These are phyloP conservation scores for Saccharomyces mikatae DNA, from an alignment of 805 yeast genomes.

Conservation along the genomic window DNA sequence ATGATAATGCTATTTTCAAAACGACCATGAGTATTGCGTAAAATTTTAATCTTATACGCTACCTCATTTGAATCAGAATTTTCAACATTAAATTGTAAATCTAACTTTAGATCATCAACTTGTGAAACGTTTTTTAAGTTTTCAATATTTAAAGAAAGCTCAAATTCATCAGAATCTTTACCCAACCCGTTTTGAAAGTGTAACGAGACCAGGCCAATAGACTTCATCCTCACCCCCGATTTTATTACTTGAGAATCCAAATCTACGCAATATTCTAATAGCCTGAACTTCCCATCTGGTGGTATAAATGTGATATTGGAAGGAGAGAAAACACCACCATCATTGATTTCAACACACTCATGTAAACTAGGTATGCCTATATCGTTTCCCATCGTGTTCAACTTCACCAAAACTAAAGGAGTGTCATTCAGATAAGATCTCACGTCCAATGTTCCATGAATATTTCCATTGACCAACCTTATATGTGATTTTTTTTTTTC, in stretches of 20 bases:
- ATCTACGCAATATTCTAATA: constrained; percentile 60
- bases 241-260: constrained; percentile 22
- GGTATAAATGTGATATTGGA: constrained; percentile 58
- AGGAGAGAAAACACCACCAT: background rate
- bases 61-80: background rate
- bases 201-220: constrained; percentile 24
- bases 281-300: constrained; percentile 69
- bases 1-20: constrained; percentile 40
- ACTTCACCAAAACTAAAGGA: constrained; percentile 57
- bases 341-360: constrained; percentile 48
- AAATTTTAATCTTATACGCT: constrained; percentile 40
- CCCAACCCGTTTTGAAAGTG: constrained; percentile 31
- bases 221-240: background rate
- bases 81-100: constrained; percentile 24
- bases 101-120: constrained; percentile 41
- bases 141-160: constrained; percentile 26
- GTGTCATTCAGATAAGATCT: constrained; percentile 67
- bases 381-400: constrained; percentile 41
- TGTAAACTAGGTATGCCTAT: constrained; percentile 62
- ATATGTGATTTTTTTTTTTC: constrained; percentile 4
- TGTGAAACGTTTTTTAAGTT: constrained; percentile 38
- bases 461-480: constrained; percentile 26
- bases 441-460: constrained; percentile 57
- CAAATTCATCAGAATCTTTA: constrained; percentile 33
- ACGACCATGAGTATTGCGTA: constrained; percentile 72